phyloP scores from a whole-genome alignment of 2,329 filamentous ascomycete genomes.

The Teratosphaeria destructans region DNA sequence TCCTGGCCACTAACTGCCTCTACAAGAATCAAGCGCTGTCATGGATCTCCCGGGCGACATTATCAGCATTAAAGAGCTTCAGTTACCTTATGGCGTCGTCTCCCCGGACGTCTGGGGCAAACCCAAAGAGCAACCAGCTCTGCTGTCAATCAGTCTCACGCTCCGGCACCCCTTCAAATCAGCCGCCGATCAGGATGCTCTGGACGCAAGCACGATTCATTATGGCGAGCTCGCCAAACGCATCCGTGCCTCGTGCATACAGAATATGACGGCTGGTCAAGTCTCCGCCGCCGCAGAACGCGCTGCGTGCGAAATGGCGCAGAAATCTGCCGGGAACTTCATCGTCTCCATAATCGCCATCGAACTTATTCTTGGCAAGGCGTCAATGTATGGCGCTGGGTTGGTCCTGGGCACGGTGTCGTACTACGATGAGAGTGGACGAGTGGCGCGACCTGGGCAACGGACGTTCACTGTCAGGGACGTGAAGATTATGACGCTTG shows the following conservation, averaged over 20 bases:
- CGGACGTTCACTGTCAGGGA: conserved; percentile 28
- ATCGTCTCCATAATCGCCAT: conserved; percentile 13
- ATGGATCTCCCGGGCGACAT: conserved; percentile 18
- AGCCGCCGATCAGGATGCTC: conserved; percentile 48
- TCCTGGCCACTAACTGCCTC: too few relatives aligned
- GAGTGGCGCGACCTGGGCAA: neutral
- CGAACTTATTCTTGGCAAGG: conserved; percentile 52
- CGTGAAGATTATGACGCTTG: conserved; percentile 54
- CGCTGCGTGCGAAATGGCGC: conserved; percentile 16
- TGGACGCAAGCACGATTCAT: conserved; percentile 62
- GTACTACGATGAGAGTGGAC: conserved; percentile 15
- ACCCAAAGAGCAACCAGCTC: conserved; percentile 49
- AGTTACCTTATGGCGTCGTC: conserved; percentile 45
- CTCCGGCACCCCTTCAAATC: conserved; percentile 46
- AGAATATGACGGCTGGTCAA: conserved; percentile 11
- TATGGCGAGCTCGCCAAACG: conserved; percentile 62
- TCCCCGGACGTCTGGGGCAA: conserved; percentile 59
- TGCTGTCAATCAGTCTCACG: conserved; percentile 50
- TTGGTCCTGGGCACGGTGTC: conserved; percentile 34
- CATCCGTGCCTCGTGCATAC: conserved; percentile 27
- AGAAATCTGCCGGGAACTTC: conserved; percentile 14
- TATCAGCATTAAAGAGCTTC: conserved; percentile 54
- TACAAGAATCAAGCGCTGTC: neutral
- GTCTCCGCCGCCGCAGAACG: conserved; percentile 13
- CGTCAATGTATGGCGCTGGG: conserved; percentile 53